Conservation (phyloP, 192 early-diverging fungal genomes). For the Coemansia sp. region DNA sequence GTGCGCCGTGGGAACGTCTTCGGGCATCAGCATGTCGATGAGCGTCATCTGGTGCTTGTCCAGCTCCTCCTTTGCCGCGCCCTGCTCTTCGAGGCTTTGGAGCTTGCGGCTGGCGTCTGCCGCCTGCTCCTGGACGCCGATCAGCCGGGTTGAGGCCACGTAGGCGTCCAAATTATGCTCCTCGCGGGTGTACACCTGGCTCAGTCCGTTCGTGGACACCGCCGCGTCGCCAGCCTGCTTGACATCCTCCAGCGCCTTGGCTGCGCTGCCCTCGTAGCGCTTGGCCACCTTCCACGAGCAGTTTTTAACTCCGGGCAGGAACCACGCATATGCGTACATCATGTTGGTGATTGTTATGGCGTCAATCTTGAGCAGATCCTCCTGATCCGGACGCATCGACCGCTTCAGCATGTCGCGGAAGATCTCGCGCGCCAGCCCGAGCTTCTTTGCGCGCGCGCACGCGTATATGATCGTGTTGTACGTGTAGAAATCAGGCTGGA, state of each 20-base stretch:
- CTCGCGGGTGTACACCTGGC: constrained; percentile 6
- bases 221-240: constrained; percentile 9
- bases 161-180: constrained; percentile 8
- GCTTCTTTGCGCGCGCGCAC: constrained; percentile 71
- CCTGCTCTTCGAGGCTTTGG: background rate
- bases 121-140: constrained; percentile 25
- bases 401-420: constrained; percentile 59
- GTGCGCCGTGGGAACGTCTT: constrained; percentile 28
- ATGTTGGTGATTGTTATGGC: constrained; percentile 65
- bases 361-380: constrained; percentile 56
- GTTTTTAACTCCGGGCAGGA: constrained; percentile 33
- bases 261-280: constrained; percentile 24
- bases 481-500: constrained; percentile 72
- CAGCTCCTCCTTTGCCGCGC: constrained; percentile 5
- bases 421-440: constrained; percentile 65
- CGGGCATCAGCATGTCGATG: constrained; percentile 45
- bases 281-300: constrained; percentile 41
- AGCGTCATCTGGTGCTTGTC: constrained; percentile 12
- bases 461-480: constrained; percentile 81
- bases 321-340: constrained; percentile 65
- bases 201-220: background rate
- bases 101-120: constrained; percentile 13
- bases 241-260: constrained; percentile 33
- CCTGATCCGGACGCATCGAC: constrained; percentile 34
- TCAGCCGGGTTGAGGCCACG: constrained; percentile 11